phyloP scores from a whole-genome alignment of 768 basidiomycete genomes.

The Amanita rimosa region DNA sequence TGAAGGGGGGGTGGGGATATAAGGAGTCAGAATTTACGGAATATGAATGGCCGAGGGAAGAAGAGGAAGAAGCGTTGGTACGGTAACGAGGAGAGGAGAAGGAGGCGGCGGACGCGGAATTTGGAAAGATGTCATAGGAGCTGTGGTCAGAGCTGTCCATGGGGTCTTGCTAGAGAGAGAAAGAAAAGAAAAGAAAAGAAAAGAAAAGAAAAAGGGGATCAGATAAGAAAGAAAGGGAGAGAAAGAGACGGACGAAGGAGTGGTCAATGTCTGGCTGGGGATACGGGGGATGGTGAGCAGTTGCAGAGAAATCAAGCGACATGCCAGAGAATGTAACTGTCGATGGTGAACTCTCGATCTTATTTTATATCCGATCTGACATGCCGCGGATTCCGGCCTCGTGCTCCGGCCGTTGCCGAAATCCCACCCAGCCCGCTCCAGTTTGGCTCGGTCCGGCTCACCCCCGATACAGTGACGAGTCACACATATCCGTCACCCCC shows the following conservation, averaged over 20 bases:
- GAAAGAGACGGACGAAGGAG: slow-evolving; percentile 27
- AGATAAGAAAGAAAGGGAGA: slow-evolving; percentile 16
- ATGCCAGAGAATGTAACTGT: slow-evolving; percentile 9
- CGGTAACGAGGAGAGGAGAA: slow-evolving; percentile 56
- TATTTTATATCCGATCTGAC: slow-evolving; percentile 4
- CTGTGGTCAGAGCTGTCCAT: slow-evolving; percentile 46
- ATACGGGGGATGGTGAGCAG: slow-evolving; percentile 37
- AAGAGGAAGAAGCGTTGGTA: slow-evolving; percentile 60
- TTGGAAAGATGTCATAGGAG: slow-evolving; percentile 55
- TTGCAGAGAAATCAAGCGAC: slow-evolving; percentile 44
- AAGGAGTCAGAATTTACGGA: slow-evolving; percentile 42
- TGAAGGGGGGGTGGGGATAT: slow-evolving; percentile 49
- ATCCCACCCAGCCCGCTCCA: too few relatives aligned
- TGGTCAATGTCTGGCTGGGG: slow-evolving; percentile 46
- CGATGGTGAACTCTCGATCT: neutral
- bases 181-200: slow-evolving; percentile 24
- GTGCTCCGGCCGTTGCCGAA: slow-evolving; percentile 5
- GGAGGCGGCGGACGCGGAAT: slow-evolving; percentile 24
- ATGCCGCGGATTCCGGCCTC: slow-evolving; percentile 19
- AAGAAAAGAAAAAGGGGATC: slow-evolving; percentile 24
- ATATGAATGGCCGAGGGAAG: slow-evolving; percentile 51
- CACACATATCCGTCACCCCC: too few relatives aligned
- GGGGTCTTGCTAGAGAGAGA: slow-evolving; percentile 31
- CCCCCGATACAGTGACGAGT: too few relatives aligned
- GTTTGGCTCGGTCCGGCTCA: too few relatives aligned